phyloP scores from a whole-genome alignment of 768 basidiomycete species.

The Boletus eberwhitei region DNA sequence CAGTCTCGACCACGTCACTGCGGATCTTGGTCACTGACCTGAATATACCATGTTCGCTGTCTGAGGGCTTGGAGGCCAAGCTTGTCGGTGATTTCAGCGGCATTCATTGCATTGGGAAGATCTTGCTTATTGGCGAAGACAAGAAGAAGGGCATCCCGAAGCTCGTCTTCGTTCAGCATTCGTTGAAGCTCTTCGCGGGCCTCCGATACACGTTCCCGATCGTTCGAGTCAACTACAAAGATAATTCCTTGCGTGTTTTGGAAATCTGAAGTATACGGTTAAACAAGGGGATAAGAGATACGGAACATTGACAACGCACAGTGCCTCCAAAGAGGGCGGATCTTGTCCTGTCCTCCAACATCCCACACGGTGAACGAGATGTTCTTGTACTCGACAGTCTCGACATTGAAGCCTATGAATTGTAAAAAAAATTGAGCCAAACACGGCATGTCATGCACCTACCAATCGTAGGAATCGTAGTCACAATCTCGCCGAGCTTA shows the following conservation, averaged over 20 bases:
- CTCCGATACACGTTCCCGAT: conserved; percentile 98
- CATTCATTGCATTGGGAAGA: conserved; percentile 99
- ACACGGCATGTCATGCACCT: conserved; percentile 32
- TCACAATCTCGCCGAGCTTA: conserved; percentile 99
- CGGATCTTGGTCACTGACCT: conserved; percentile 48
- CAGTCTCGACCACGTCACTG: not conserved
- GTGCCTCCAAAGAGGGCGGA: conserved; percentile 99
- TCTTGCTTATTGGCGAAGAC: conserved; percentile 99
- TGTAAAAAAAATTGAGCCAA: conserved; percentile 12
- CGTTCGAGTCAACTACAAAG: conserved; percentile 99
- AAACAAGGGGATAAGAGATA: conserved; percentile 9
- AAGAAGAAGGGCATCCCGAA: conserved; percentile 95
- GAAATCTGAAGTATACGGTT: conserved; percentile 69
- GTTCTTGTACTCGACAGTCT: conserved; percentile 99
- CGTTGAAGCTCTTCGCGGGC: conserved; percentile 98
- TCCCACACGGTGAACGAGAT: conserved; percentile 99
- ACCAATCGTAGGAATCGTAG: conserved; percentile 99
- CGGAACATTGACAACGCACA: conserved; percentile 57
- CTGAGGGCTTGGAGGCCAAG: conserved; percentile 96
- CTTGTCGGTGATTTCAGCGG: conserved; percentile 99
- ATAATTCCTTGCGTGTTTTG: conserved; percentile 99
- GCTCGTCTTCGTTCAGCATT: conserved; percentile 99
- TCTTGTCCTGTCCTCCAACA: conserved; percentile 99
- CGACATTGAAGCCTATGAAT: conserved; percentile 94
- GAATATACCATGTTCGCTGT: conserved; percentile 97